Evolutionary conservation across 768 basidiomycete species (phyloP).

Genomic region (Pholiota conissans): DNA sequence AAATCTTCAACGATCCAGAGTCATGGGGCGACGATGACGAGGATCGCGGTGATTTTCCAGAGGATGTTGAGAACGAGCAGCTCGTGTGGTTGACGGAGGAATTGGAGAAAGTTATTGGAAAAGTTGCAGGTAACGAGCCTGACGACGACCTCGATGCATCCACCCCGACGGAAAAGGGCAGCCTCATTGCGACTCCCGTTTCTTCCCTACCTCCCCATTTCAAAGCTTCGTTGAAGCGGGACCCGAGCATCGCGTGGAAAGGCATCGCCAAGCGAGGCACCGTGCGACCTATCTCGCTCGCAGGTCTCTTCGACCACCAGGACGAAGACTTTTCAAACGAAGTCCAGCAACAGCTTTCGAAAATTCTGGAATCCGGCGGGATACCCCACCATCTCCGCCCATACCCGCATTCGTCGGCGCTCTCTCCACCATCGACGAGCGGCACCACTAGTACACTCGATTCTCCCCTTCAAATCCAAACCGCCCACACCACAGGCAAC

Average conservation of each 20-base stretch:
- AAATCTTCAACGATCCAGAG: conserved; percentile 43
- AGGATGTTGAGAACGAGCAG: conserved; percentile 22
- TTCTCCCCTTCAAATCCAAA: conserved; percentile 21
- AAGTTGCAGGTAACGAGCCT: conserved; percentile 14
- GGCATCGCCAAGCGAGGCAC: conserved; percentile 15
- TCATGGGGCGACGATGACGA: conserved; percentile 36
- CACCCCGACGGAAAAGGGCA: conserved; percentile 13
- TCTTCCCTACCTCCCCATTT: conserved; percentile 7
- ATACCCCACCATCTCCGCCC: conserved; percentile 22
- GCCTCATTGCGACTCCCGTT: conserved; percentile 13
- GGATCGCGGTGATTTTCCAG: conserved; percentile 26
- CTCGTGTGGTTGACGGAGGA: conserved; percentile 36
- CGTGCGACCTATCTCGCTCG: conserved; percentile 28
- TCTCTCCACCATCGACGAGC: conserved; percentile 22
- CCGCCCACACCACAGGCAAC: conserved; percentile 11
- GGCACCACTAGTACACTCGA: conserved; percentile 18
- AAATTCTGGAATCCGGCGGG: conserved; percentile 25
- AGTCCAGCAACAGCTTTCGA: conserved; percentile 28
- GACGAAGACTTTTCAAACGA: conserved; percentile 25
- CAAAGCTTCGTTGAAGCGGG: conserved; percentile 6
- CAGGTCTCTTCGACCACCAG: conserved; percentile 25
- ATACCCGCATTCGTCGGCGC: conserved; percentile 20
- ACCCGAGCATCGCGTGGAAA: conserved; percentile 14
- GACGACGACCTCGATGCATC: conserved; percentile 1
- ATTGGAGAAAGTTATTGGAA: conserved; percentile 27